These are phyloP conservation scores for Rhodotorula glutinis DNA, from an alignment of 1,284 basidiomycete species.

Conservation along the genomic window DNA sequence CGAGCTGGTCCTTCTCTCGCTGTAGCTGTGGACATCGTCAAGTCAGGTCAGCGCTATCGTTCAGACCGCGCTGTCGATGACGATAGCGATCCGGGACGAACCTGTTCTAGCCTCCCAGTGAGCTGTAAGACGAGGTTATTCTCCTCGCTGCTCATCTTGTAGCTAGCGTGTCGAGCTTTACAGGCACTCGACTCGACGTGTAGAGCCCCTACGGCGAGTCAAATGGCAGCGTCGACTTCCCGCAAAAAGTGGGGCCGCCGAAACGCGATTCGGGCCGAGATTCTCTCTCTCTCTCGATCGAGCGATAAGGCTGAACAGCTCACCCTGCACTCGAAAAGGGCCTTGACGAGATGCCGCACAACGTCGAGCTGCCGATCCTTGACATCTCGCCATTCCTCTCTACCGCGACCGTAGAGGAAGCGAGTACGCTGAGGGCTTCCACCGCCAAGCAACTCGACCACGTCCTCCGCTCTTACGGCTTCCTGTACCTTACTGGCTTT, in stretches of 20 bases:
- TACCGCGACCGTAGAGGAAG: too few relatives aligned
- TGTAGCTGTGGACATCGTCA: conserved; percentile 11
- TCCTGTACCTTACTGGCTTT: conserved; percentile 66
- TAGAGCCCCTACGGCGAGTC: too few relatives aligned
- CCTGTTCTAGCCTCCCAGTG: conserved; percentile 1
- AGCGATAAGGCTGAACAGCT: too few relatives aligned
- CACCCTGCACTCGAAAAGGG: too few relatives aligned
- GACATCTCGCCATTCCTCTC: conserved; percentile 45
- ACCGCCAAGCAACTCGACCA: conserved; percentile 55
- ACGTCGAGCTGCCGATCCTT: conserved; percentile 46
- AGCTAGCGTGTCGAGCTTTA: not conserved
- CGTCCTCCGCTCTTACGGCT: conserved; percentile 73
- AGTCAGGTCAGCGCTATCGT: too few relatives aligned
- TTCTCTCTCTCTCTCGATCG: too few relatives aligned
- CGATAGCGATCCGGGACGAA: not conserved
- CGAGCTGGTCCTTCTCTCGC: conserved; percentile 28
- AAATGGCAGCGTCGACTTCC: too few relatives aligned
- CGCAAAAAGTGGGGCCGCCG: not conserved
- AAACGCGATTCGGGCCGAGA: not conserved
- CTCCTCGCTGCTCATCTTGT: conserved; percentile 2
- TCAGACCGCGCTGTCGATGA: not conserved
- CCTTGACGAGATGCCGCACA: not conserved
- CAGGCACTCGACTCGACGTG: not conserved
- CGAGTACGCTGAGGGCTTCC: not conserved
- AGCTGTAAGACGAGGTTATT: conserved; percentile 1